Base-by-base conservation (phyloP, 306 rosid species). In the Abrus pulchellus region DNA sequence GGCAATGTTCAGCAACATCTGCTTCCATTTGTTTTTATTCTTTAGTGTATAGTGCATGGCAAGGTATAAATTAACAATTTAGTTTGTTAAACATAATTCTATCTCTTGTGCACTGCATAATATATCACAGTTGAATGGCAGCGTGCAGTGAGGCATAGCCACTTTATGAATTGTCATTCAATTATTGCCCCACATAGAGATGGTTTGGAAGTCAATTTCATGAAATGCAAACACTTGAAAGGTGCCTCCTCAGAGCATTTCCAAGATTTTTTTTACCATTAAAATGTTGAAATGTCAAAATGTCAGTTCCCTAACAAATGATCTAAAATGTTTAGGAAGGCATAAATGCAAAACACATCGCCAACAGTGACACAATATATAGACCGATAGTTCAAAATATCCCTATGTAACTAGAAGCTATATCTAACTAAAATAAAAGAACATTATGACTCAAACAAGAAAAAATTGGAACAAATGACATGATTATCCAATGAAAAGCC, bases 1-100 rank as follows among this genome's bases (percentile, higher is more conserved):
- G 47, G 69, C 69, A 84, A 72, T 77, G 45, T 77, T 64, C 68
- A 54, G 62, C 13, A 61, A 40, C 45, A 8, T 11, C 34, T 9
- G 52, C 75, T 64, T 81, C 52, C 66, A 14, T 43, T 47, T 20
- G 20, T 20, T 54, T 55, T 50, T 33, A 62, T 70, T 36, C 65
- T 68, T 33, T 30, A n/a, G 66, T 4, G 32, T 43, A 64, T 11
- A 29, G 43, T 14, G 38, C 57, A 79, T 11, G 74, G 2, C 13
- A 38, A 67, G 7, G 48, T 30, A 63, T 20, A 80, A 80, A 50
- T 62, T 64, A 30, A 61, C 36, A 48, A 47, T 45, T 62, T 36
- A 60, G 6, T 33, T 32, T 44, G 30, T 71, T 13, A 33, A 47
- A 2, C 44, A 57, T 41, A 71, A 61, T 73, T 41, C 30, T 10